Conservation (phyloP, 1,284 basidiomycete species). For the Uromyces viciae-fabae region DNA sequence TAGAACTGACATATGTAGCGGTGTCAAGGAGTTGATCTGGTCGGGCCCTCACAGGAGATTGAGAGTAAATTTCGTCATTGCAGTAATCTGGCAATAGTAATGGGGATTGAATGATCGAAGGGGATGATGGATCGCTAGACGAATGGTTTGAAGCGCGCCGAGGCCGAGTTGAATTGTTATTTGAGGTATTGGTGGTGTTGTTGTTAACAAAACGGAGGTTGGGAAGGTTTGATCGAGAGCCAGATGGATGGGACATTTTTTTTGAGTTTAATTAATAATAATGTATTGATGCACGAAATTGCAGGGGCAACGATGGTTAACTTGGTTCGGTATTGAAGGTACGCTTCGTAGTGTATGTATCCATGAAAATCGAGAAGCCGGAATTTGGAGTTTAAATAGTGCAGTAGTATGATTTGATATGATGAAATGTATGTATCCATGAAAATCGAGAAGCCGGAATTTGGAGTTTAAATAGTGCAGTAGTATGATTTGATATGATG, state of each 20-base stretch:
- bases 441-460: too few species aligned
- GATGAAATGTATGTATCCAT: too few species aligned
- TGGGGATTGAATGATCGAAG: background rate
- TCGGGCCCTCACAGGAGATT: background rate
- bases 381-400: too few species aligned
- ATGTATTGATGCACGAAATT: too few species aligned
- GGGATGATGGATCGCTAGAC: constrained; percentile 1
- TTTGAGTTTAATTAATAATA: background rate
- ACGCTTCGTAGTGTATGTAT: too few species aligned
- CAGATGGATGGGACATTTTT: constrained; percentile 6
- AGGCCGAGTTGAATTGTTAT: background rate
- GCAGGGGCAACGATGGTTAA: too few species aligned
- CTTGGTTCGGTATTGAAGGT: too few species aligned
- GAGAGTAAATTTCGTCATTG: background rate
- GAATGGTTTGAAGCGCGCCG: background rate
- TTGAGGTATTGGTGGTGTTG: background rate
- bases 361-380: too few species aligned
- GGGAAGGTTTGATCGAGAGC: constrained; percentile 25
- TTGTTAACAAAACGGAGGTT: constrained; percentile 24
- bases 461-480: too few species aligned
- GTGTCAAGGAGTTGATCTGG: background rate
- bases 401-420: too few species aligned
- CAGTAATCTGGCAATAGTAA: background rate
- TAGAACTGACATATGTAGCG: constrained; percentile 22
- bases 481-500: too few species aligned